A percentile compares a stretch with the other conserved stretches of the same genome.
These are phyloP conservation scores for Apophysomyces elegans DNA, from an alignment of 371 early-diverging fungal genomes.

Conservation along the genomic window DNA sequence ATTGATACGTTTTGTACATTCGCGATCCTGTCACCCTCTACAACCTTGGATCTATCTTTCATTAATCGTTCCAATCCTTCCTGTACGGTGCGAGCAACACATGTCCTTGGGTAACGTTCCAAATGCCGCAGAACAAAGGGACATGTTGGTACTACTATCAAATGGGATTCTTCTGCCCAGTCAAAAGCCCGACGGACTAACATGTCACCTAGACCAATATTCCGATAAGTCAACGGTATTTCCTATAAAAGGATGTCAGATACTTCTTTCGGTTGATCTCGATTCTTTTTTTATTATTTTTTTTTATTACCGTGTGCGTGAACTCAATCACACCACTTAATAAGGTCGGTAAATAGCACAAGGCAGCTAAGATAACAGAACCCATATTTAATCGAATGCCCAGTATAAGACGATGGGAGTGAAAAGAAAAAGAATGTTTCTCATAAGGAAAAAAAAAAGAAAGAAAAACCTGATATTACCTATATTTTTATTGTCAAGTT, in stretches of 20 bases:
- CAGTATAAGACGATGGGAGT: background rate
- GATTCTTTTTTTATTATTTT: conserved; percentile 2
- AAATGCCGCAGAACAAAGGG: conserved; percentile 29
- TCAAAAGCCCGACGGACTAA: conserved; percentile 23
- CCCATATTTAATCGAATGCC: background rate
- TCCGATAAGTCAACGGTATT: conserved; percentile 27
- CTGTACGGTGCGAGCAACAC: conserved; percentile 25
- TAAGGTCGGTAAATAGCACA: conserved; percentile 34
- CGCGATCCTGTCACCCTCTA: background rate
- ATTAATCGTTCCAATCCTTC: conserved; percentile 11
- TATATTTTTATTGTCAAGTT: background rate
- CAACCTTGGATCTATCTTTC: background rate
- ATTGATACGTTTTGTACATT: conserved; percentile 4
- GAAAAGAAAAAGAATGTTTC: too few relatives aligned
- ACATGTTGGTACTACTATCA: conserved; percentile 25
- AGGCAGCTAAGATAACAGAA: conserved; percentile 20
- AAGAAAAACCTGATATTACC: background rate
- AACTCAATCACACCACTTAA: conserved; percentile 28
- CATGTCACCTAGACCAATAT: conserved; percentile 26
- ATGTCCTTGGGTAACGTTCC: conserved; percentile 18
- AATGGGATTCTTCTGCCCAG: conserved; percentile 21
- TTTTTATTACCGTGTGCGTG: conserved; percentile 29
- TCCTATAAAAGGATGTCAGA: conserved; percentile 17
- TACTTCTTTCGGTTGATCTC: background rate
- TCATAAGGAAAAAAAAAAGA: too few relatives aligned